Conservation (phyloP, 306 rosid species). For the Medicago truncatula region MtrunA17r5.0-ANR NC_053045.1:59085001-59085500, state of each 20-base stretch:
- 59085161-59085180: conserved; percentile 59
- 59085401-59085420: conserved; percentile 32
- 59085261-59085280: conserved; percentile 30
- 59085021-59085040: conserved; percentile 6
- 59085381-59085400: conserved; percentile 36
- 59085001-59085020: conserved; percentile 42
- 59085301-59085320: conserved; percentile 86
- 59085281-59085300: conserved; percentile 68
- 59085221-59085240: conserved; percentile 3
- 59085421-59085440: conserved; percentile 24
- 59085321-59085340: conserved; percentile 81
- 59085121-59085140: conserved; percentile 76
- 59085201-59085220: conserved; percentile 15
- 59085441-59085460: conserved; percentile 35
- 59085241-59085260: conserved; percentile 26
- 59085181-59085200: conserved; percentile 18
- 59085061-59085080: conserved; percentile 29
- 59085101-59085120: conserved; percentile 80
- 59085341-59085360: conserved; percentile 71
- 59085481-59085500: conserved; percentile 26
- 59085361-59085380: conserved; percentile 69
- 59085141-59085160: conserved; percentile 92
- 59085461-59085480: conserved; percentile 2
- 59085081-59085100: conserved; percentile 86
- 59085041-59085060: neutral